These are phyloP conservation scores for Saccharomycopsis oosterbeekiorum DNA, from an alignment of 805 yeast species.

Conservation along the genomic window DNA sequence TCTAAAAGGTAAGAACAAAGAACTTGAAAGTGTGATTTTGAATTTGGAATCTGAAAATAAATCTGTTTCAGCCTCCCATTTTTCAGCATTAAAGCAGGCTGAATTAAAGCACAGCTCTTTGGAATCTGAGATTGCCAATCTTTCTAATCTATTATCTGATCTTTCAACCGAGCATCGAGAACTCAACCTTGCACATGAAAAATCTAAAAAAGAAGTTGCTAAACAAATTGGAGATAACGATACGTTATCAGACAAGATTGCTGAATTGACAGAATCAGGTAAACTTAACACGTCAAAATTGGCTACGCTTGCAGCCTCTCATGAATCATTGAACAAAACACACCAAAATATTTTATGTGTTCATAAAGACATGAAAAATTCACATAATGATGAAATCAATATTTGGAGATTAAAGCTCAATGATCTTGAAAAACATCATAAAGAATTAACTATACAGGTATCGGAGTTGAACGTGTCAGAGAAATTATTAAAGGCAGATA, in stretches of 20 bases:
- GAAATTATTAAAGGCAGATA: background rate
- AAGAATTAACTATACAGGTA: background rate
- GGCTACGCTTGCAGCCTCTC: slow-evolving; percentile 4
- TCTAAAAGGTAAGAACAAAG: slow-evolving; percentile 1
- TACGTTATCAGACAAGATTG: background rate
- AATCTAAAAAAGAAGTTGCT: background rate
- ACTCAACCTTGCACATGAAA: background rate
- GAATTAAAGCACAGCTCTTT: background rate
- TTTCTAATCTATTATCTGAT: slow-evolving; percentile 14
- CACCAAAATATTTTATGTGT: background rate
- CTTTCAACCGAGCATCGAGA: background rate
- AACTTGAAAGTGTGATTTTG: background rate
- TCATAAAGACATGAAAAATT: background rate
- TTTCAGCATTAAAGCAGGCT: background rate
- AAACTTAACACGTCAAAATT: background rate
- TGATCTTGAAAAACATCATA: background rate
- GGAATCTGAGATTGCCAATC: slow-evolving; percentile 7
- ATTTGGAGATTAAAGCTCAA: background rate
- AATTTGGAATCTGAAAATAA: slow-evolving; percentile 2
- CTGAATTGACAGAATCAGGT: background rate
- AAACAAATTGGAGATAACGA: background rate
- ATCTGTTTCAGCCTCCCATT: background rate
- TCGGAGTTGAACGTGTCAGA: background rate
- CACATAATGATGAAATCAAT: background rate
- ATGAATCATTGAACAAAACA: slow-evolving; percentile 4